Evolutionary conservation across 139 green algal species (phyloP).

Genomic region (Mesotaenium endlicherianum): DNA sequence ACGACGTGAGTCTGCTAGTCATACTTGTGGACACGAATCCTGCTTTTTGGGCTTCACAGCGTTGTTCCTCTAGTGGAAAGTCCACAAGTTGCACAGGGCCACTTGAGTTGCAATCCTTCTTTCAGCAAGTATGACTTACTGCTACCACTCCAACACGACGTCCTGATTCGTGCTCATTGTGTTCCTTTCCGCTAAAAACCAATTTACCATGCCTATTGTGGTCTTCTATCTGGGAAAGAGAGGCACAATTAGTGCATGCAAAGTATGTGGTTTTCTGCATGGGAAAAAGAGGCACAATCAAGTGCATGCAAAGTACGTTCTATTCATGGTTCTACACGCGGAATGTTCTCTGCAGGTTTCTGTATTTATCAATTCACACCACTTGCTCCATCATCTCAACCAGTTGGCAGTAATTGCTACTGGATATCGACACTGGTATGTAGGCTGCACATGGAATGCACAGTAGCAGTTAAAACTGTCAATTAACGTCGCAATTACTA

Average conservation of each 20-base stretch:
- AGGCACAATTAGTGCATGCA: too few species aligned
- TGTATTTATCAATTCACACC: too few species aligned
- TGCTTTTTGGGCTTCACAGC: constrained; percentile 10
- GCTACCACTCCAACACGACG: background rate
- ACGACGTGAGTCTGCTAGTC: constrained; percentile 24
- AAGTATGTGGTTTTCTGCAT: too few species aligned
- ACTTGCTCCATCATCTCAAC: too few species aligned
- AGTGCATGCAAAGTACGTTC: too few species aligned
- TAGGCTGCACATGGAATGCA: too few species aligned
- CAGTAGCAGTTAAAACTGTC: too few species aligned
- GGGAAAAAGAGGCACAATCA: too few species aligned
- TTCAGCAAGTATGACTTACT: background rate
- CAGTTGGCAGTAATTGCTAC: too few species aligned
- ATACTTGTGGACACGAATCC: constrained; percentile 20
- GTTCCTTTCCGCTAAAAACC: background rate
- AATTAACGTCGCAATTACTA: too few species aligned
- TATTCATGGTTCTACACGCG: background rate
- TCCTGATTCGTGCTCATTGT: constrained; percentile 8
- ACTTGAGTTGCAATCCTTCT: background rate
- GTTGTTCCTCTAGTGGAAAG: background rate
- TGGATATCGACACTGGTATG: too few species aligned
- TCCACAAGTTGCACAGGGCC: background rate
- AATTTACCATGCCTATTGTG: background rate
- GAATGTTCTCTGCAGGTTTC: background rate
- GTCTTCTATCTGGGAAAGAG: background rate